phyloP scores from a whole-genome alignment of 2,329 filamentous ascomycete species.

The Colletotrichum godetiae region DNA sequence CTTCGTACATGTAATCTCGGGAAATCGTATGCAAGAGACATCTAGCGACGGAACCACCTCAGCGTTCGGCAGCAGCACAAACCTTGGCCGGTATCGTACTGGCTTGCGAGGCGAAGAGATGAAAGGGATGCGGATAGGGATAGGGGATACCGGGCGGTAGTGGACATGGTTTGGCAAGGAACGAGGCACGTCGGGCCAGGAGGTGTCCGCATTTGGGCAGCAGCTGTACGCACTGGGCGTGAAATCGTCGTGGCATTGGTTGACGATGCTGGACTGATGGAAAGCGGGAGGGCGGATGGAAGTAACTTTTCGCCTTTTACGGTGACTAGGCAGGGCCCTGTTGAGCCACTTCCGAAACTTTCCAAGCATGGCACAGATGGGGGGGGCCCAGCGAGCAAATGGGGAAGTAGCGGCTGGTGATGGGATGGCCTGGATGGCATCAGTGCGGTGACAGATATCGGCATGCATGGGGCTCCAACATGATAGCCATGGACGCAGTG shows the following conservation, averaged over 20 bases:
- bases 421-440: conserved; percentile 28
- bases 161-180: conserved; percentile 7
- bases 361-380: conserved; percentile 20
- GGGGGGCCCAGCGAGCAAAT: background rate
- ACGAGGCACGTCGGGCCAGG: conserved; percentile 10
- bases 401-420: conserved; percentile 24
- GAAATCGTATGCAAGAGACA: conserved; percentile 47
- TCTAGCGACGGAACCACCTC: conserved; percentile 45
- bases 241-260: conserved; percentile 1
- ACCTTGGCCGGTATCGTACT: conserved; percentile 33
- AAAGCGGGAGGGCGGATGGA: conserved; percentile 15
- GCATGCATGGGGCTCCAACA: conserved; percentile 27
- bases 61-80: conserved; percentile 42
- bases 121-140: background rate
- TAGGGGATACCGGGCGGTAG: background rate
- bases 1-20: conserved; percentile 45
- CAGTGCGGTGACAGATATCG: conserved; percentile 27
- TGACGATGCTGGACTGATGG: background rate
- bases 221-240: conserved; percentile 4
- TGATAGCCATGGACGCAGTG: conserved; percentile 6
- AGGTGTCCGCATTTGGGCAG: conserved; percentile 31
- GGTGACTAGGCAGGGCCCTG: conserved; percentile 26
- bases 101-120: conserved; percentile 8
- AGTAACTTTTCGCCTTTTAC: conserved; percentile 25
- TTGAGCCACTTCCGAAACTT: conserved; percentile 21